Conservation (phyloP, 1,284 basidiomycete genomes). For the Apiotrichum laibachii region DNA sequence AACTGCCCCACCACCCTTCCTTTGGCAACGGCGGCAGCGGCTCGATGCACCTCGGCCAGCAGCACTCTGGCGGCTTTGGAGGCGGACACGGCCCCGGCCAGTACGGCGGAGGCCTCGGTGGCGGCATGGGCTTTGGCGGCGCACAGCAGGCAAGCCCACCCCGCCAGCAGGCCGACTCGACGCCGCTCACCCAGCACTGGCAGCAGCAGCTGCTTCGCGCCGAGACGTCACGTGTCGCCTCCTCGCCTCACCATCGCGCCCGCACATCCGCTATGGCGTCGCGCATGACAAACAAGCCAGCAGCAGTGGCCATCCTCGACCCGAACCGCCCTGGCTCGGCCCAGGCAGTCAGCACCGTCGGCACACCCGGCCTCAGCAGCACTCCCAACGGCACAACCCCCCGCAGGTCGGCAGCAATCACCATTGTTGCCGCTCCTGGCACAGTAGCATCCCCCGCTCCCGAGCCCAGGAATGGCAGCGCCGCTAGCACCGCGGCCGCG, state of each 20-base stretch:
- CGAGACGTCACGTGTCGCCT: slow-evolving; percentile 55
- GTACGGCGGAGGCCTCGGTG: slow-evolving; percentile 27
- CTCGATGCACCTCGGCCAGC: slow-evolving; percentile 31
- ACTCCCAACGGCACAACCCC: slow-evolving; percentile 51
- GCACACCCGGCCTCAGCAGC: slow-evolving; percentile 11
- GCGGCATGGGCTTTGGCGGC: slow-evolving; percentile 26
- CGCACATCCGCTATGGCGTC: slow-evolving; percentile 58
- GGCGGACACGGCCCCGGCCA: slow-evolving; percentile 23
- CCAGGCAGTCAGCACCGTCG: slow-evolving; percentile 6
- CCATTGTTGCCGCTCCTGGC: slow-evolving; percentile 7
- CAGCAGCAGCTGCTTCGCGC: slow-evolving; percentile 50
- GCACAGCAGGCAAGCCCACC: slow-evolving; percentile 39
- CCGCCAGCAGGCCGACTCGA: slow-evolving; percentile 30
- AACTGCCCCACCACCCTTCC: slow-evolving; percentile 31
- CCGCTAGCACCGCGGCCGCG: slow-evolving; percentile 10
- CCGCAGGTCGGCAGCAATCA: slow-evolving; percentile 28
- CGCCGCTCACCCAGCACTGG: slow-evolving; percentile 47
- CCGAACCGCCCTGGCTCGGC: slow-evolving; percentile 35
- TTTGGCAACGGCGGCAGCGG: slow-evolving; percentile 29
- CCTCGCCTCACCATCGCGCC: slow-evolving; percentile 58
- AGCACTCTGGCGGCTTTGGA: slow-evolving; percentile 25
- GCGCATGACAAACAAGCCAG: slow-evolving; percentile 54
- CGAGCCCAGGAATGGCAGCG: slow-evolving; percentile 10
- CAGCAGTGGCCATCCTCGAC: slow-evolving; percentile 53
- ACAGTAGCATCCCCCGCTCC: slow-evolving; percentile 16